A percentile compares a stretch with the other conserved stretches of the same genome.
phyloP scores from a whole-genome alignment of 768 basidiomycete species.

The Suillus tomentosus region DNA sequence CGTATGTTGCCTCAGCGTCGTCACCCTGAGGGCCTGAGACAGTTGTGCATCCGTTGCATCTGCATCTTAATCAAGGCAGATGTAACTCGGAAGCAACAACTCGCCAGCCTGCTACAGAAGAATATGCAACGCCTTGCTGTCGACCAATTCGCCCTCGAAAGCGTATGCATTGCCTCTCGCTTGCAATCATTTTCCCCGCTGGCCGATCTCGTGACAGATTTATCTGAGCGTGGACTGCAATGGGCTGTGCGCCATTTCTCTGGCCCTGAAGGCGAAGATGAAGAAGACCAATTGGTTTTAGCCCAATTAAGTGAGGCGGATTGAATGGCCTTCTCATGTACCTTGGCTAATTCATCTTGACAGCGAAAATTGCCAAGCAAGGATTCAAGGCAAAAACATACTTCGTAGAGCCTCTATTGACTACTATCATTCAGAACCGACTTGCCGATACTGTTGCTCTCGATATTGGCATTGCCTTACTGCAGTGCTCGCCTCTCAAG shows the following conservation, averaged over 20 bases:
- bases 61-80: conserved; percentile 29
- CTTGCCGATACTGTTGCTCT: conserved; percentile 46
- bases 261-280: conserved; percentile 28
- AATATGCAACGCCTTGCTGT: conserved; percentile 30
- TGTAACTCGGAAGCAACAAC: conserved; percentile 22
- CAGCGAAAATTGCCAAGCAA: conserved; percentile 19
- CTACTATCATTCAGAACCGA: conserved; percentile 61
- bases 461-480: conserved; percentile 43
- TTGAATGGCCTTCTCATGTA: not conserved
- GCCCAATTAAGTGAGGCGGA: conserved; percentile 41
- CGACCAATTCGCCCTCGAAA: conserved; percentile 31
- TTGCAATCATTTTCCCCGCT: conserved; percentile 22
- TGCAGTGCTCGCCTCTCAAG: conserved; percentile 57
- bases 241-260: conserved; percentile 54
- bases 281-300: conserved; percentile 25
- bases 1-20: conserved; percentile 20
- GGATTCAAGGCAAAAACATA: conserved; percentile 45
- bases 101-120: conserved; percentile 27
- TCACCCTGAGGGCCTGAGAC: not conserved
- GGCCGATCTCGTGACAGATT: conserved; percentile 28
- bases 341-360: conserved; percentile 1
- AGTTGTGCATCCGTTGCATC: conserved; percentile 28
- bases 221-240: conserved; percentile 51
- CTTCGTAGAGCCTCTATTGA: conserved; percentile 71
- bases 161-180: conserved; percentile 35